phyloP scores from a whole-genome alignment of 2,329 filamentous ascomycete species.

The Fusarium sp. region DNA sequence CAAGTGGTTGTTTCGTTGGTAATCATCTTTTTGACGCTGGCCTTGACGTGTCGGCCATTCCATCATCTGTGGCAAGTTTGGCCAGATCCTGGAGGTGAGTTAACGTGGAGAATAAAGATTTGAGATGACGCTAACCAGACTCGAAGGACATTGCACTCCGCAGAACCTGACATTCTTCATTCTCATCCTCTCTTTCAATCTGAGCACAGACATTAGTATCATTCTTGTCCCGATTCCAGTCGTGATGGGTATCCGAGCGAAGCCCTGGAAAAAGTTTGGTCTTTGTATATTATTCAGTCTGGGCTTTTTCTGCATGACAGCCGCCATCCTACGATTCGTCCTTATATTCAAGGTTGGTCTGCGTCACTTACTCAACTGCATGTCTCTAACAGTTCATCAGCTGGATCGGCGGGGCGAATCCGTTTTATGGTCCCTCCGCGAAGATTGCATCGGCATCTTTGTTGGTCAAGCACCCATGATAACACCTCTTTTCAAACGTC shows the following conservation, averaged over 20 bases:
- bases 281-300: constrained; percentile 49
- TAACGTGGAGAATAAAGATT: no score
- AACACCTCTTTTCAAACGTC: constrained; percentile 42
- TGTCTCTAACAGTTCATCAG: neutral
- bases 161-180: constrained; percentile 49
- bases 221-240: constrained; percentile 52
- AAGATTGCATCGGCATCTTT: constrained; percentile 53
- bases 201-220: constrained; percentile 51
- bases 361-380: no score
- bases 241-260: constrained; percentile 45
- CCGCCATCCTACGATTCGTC: constrained; percentile 43
- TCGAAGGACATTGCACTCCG: constrained; percentile 45
- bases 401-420: constrained; percentile 33
- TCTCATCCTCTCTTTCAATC: constrained; percentile 49
- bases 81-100: constrained; percentile 53
- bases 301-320: constrained; percentile 51
- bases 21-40: constrained; percentile 44
- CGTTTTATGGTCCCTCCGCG: constrained; percentile 54
- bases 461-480: constrained; percentile 53
- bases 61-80: constrained; percentile 50
- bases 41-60: constrained; percentile 50
- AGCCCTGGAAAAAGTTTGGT: constrained; percentile 45
- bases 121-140: neutral
- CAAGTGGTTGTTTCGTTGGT: constrained; percentile 45
- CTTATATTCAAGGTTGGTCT: constrained; percentile 48